Percentiles rank a stretch among this genome's conserved stretches.
Evolutionary conservation across 495 filamentous ascomycete species (phyloP).

Genomic region (Aspergillus mulundensis): DNA sequence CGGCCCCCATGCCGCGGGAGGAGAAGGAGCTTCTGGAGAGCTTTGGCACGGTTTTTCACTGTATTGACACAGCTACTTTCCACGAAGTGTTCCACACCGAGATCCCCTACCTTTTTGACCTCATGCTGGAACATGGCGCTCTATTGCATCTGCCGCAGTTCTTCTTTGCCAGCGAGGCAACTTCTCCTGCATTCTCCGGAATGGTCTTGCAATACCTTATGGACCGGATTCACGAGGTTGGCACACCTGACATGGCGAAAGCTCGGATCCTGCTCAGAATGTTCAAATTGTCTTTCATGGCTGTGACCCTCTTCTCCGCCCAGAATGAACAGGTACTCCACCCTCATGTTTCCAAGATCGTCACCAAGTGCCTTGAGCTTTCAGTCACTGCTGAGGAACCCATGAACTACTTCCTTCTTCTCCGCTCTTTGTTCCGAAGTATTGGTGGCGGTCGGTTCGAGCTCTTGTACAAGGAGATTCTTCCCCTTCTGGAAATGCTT

Average conservation of each 20-base stretch:
- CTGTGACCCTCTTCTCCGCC: conserved; percentile 87
- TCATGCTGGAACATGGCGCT: conserved; percentile 95
- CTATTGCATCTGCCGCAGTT: conserved; percentile 95
- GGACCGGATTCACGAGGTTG: conserved; percentile 92
- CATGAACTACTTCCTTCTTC: conserved; percentile 96
- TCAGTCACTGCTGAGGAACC: conserved; percentile 94
- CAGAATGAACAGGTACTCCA: conserved; percentile 95
- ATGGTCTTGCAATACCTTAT: conserved; percentile 98
- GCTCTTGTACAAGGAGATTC: conserved; percentile 94
- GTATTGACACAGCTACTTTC: conserved; percentile 96
- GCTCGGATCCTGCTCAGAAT: conserved; percentile 88
- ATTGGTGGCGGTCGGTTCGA: conserved; percentile 98
- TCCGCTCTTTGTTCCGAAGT: conserved; percentile 88
- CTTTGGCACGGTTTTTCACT: conserved; percentile 97
- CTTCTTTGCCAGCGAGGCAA: conserved; percentile 95
- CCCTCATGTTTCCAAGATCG: conserved; percentile 92
- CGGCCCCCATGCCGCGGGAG: conserved; percentile 85
- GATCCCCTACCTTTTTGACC: conserved; percentile 92
- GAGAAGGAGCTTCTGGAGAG: conserved; percentile 97
- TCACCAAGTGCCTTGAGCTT: conserved; percentile 92
- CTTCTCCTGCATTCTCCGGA: conserved; percentile 92
- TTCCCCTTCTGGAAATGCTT: conserved; percentile 94
- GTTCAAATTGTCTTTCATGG: conserved; percentile 99
- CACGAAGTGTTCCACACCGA: conserved; percentile 98
- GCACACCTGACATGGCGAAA: conserved; percentile 82